Evolutionary conservation across 2,329 filamentous ascomycete species (phyloP), one percentile per base, ranked within the genome.

Genomic region (Cytospora piceicola): DNA sequence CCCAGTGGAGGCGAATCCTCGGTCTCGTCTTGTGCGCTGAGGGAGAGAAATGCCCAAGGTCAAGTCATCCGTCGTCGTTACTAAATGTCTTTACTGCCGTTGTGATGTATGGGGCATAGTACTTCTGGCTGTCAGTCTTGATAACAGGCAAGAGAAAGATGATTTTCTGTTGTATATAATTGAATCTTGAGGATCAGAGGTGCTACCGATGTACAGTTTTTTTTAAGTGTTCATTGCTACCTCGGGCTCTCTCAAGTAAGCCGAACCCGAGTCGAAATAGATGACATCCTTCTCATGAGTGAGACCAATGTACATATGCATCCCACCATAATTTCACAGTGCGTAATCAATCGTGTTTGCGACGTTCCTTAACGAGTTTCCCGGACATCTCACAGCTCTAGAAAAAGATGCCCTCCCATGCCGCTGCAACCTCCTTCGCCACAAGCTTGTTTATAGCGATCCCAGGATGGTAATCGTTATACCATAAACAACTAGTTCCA

Each of bases 401-500:
- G 39, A 75, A 75, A 63, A 73, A 75, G n/a, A 27, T 71, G 1
- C 71, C 73, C 65, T 71, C 69, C 70, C 72, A 75, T 3, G 70
- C 72, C 17, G 69, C 70, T 3, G 72, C 77, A 20, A 81, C 78
- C 2, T 76, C 73, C n/a, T 72, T 67, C 0, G 75, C 79, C 1
- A 81, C 78, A 7, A 81, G 72, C 60, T 71, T 70, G 62, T 81
- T 77, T 11, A 81, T 81, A 11, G 74, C 74, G 7, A 79, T 69
- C 0, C 73, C 79, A 0, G 79, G 79, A 39, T 81, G 79, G 42
- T 81, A 81, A 36, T 79, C 71, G 59, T 82, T 78, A 63, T 76
- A 79, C 80, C 81, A 82, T 39, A 83, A 61, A 64, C 81, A 83
- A 14, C 75, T 80, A 17, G 72, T 74, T 5, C 81, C 81, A 54